These are phyloP conservation scores for Cryphonectria carpinicola DNA, from an alignment of 2,329 filamentous ascomycete species.

Conservation along the genomic window DNA sequence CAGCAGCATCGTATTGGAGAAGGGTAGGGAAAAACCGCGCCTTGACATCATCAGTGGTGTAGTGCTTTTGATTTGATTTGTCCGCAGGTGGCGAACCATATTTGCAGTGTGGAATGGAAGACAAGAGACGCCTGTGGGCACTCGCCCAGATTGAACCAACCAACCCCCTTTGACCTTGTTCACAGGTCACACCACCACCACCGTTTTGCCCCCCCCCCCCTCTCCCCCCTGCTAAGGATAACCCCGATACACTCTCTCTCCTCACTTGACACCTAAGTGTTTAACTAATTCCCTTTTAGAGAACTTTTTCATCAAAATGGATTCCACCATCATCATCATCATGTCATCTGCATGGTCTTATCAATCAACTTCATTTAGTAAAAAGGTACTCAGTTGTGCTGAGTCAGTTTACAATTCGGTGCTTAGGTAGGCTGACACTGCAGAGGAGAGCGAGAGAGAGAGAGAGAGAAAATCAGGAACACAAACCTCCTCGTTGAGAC, in stretches of 20 bases:
- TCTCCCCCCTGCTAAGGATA: too few species aligned
- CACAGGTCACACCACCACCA: too few species aligned
- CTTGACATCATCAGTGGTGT: not conserved
- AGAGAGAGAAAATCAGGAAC: not conserved
- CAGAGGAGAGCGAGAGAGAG: not conserved
- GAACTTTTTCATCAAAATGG: not conserved
- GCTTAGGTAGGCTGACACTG: not conserved
- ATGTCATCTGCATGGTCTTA: not conserved
- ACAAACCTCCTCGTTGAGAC: not conserved
- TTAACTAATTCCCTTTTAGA: not conserved
- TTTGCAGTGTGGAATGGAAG: not conserved
- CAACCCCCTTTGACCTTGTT: too few species aligned
- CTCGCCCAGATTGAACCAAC: not conserved
- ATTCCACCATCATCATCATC: not conserved
- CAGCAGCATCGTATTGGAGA: not conserved
- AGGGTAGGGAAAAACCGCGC: not conserved
- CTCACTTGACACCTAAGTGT: not conserved
- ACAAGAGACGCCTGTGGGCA: not conserved
- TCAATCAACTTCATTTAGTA: too few species aligned
- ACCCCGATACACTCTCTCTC: not conserved
- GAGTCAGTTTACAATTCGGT: not conserved
- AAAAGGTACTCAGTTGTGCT: not conserved
- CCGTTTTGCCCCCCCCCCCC: too few species aligned
- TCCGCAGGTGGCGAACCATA: constrained; percentile 2
- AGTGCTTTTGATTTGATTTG: not conserved